Evolutionary conservation across 352 stramenopile species (phyloP), one percentile per base, ranked within the genome.

Genomic region (Globisporangium solare): DNA sequence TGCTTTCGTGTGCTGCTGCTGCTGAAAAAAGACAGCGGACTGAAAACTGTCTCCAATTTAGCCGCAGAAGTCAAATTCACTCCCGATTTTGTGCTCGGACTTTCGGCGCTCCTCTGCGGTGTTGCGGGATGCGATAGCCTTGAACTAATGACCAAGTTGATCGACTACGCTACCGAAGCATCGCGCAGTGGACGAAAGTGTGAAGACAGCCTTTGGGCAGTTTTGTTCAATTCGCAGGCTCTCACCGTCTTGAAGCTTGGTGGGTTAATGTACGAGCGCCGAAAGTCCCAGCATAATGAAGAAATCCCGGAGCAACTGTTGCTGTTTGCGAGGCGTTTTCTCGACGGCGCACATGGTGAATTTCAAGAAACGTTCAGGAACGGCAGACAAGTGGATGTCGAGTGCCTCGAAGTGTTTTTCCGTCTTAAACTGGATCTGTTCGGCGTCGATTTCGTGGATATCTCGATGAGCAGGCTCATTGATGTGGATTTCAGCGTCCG

Each of bases 21-120:
- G 6, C 61, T 93, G 24, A 93, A 93, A 63, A 89, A 88, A 56
- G 81, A 90, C 22, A 85, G 67, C 22, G 83, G 81, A 11, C 47
- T 90, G 20, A 79, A 86, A 41, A 61, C 68, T 2, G 67, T 93
- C 27, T 70, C 74, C 35, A 76, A 74, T 13, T 68, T 81, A 37
- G 70, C 68, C 0, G 41, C 63, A 2, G 57, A 70, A 21, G 47
- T 89, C 40, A 60, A 75, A 6, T 85, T 92, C 58, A 67, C 74
- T 1, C 79, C 79, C 3, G 83, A 93, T 66, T 92, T 79, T 57
- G 46, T 90, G 48, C 58, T 91, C 12, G 81, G 75, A 11, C 51
- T 88, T 20, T 70, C 77, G 10, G 70, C 77, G 56, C 61, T 90
- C 49, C 50, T 90, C 8, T 88, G 79, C 57, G 70, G 79, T 52